Evolutionary conservation across 1,284 basidiomycete genomes (phyloP), one percentile per base, ranked within the genome.

Genomic region (Cerioporus squamosus): DNA sequence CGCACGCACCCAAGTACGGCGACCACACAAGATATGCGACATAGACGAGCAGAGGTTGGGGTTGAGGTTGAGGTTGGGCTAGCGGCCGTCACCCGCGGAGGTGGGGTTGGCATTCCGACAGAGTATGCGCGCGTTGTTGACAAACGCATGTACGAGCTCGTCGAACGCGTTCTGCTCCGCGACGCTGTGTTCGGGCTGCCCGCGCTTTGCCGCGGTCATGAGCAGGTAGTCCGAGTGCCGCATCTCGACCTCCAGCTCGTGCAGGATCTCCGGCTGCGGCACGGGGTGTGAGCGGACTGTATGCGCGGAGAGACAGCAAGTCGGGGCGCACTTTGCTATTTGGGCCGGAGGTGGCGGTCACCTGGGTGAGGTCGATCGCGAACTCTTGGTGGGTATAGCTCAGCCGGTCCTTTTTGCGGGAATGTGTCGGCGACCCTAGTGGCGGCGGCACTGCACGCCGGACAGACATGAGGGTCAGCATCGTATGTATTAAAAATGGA

Each of bases 331-430:
- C 88, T 49, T 81, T 77, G 59, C 74, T 73, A 57, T 74, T 79
- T 1, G 80, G 72, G 9, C 79, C 73, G 12, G 72, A 63, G 31
- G 75, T 75, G 14, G 87, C 79, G 7, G 85, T 86, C 49, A 99
- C 97, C 73, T 96, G 94, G 0, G 97, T 99, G 46, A 99, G 81
- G 75, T 99, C 97, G 62, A 99, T 90, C 66, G 83, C 83, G 72
- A 94, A 95, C 61, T 96, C 88, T 75, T 98, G 94, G 74, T 98
- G 96, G 2, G 87, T 79, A 72, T 99, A 99, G 65, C 92, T 93
- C 69, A 98, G 81, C 38, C 97, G 83, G 74, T 99, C 95, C 77
- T 97, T 99, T 76, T 83, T 83, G 60, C 93, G 85, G 29, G 83
- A 81, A 63, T 83, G 77, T 2, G 79, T 79, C 0, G 86, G 75